phyloP scores from a whole-genome alignment of 495 filamentous ascomycete genomes.

The Lasiosphaeria miniovina region DNA sequence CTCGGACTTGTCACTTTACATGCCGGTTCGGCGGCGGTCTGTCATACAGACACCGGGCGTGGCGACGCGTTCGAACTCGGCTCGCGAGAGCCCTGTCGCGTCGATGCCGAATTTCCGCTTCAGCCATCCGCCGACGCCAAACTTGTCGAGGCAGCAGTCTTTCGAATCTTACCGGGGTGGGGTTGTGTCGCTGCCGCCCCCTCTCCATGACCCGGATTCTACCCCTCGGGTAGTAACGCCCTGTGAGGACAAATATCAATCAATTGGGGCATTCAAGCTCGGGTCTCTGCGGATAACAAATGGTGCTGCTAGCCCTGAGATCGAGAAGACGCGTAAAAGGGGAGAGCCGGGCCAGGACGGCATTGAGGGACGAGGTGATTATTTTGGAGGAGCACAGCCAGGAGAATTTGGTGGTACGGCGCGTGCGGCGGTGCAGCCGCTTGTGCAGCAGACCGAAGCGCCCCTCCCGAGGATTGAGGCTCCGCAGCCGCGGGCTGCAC shows the following conservation, averaged over 20 bases:
- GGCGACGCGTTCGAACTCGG: slow-evolving; percentile 38
- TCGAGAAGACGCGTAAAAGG: slow-evolving; percentile 23
- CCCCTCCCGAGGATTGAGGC: slow-evolving; percentile 3
- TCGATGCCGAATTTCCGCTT: slow-evolving; percentile 30
- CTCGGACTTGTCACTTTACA: slow-evolving; percentile 46
- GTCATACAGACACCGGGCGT: slow-evolving; percentile 46
- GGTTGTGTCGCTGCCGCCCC: slow-evolving; percentile 33
- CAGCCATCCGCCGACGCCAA: slow-evolving; percentile 38
- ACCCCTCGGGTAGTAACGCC: slow-evolving; percentile 43
- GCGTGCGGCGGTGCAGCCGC: neutral
- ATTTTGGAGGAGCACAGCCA: slow-evolving; percentile 15
- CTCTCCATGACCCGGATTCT: slow-evolving; percentile 21
- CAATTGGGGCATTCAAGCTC: slow-evolving; percentile 57
- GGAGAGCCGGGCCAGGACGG: neutral
- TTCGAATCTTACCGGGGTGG: slow-evolving; percentile 34
- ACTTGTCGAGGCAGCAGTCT: slow-evolving; percentile 32
- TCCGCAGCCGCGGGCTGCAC: slow-evolving; percentile 14
- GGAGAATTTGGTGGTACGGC: slow-evolving; percentile 1
- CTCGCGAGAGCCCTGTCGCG: slow-evolving; percentile 12
- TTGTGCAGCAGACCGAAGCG: neutral
- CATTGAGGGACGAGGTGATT: slow-evolving; percentile 12
- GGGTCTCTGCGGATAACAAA: slow-evolving; percentile 59
- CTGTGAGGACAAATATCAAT: slow-evolving; percentile 47
- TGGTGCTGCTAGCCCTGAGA: slow-evolving; percentile 47
- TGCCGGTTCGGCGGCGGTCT: slow-evolving; percentile 46